Evolutionary conservation across 192 early-diverging fungal genomes (phyloP).

Genomic region (Mortierella claussenii): DNA sequence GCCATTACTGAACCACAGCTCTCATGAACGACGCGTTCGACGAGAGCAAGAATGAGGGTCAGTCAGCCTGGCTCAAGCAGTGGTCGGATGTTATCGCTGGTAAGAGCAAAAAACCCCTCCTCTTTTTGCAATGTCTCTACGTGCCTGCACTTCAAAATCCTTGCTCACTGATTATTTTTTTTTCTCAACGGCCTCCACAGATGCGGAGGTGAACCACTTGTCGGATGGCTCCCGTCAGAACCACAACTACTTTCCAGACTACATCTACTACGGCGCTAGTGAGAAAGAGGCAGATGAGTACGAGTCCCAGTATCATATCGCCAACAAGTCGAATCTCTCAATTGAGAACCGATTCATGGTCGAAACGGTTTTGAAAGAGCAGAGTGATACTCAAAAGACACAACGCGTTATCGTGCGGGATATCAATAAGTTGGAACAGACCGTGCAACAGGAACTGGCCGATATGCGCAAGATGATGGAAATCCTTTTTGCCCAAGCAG

Average conservation of each 20-base stretch:
- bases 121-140: neutral
- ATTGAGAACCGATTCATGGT: conserved; percentile 13
- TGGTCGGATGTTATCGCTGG: conserved; percentile 25
- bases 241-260: conserved; percentile 14
- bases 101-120: too few relatives aligned
- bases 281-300: conserved; percentile 5
- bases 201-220: conserved; percentile 7
- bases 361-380: conserved; percentile 5
- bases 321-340: conserved; percentile 8
- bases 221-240: neutral
- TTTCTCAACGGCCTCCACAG: neutral
- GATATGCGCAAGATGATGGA: neutral
- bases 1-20: neutral
- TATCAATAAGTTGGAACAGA: conserved; percentile 5
- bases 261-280: conserved; percentile 28
- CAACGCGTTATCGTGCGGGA: neutral
- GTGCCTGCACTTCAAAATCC: neutral
- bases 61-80: conserved; percentile 16
- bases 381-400: neutral
- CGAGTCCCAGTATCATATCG: conserved; percentile 2
- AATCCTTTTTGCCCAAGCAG: neutral
- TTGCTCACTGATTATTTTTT: neutral
- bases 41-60: conserved; percentile 10
- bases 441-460: conserved; percentile 3
- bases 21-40: conserved; percentile 27